Evolutionary conservation across 108 stramenopile genomes (phyloP), one percentile per base, ranked within the genome.

Genomic region (Fragilaria crotonensis): DNA sequence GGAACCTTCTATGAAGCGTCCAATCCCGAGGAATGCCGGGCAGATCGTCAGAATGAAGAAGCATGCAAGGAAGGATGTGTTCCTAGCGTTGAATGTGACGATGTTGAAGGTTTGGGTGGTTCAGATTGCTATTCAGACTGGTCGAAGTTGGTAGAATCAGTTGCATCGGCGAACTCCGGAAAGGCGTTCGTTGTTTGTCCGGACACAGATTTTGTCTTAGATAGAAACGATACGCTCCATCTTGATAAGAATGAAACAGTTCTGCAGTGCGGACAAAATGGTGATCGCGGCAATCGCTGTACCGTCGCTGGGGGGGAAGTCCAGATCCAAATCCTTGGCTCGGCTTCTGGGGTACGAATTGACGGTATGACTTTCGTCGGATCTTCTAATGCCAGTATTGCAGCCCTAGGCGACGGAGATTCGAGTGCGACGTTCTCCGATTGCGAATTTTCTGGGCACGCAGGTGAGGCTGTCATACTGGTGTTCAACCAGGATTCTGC

Each of bases 401-500:
- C 21, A 4, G 54, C 54, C 2, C n/a, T 31, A 3, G 54, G 54
- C 2, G 4, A 29, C 4, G 28, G 33, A 26, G 11, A 19, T 19
- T 45, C 54, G 11, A 32, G 27, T 33, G 2, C 33, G 5, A 56
- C 30, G 14, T 56, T 56, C 27, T n/a, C 21, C 2, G 54, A 56
- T 56, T 56, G 54, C 33, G 54, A 56, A 33, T 56, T 56, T 36
- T 56, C 54, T 3, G 30, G 32, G 14, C 54, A 56, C 27, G 21
- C 33, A 36, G 54, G 54, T 3, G 4, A 5, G 21, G 54, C 30
- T n/a, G 54, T 26, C 23, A 36, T 56, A n/a, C 17, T 56, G 7
- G 33, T 26, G 30, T 56, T 33, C 27, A 14, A 36, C 31, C 11
- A 41, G 14, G 36, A 41, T 14, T 11, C 36, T 14, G 33, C 20